Percentiles rank a stretch among this genome's conserved stretches.
Conservation (phyloP, 2,329 filamentous ascomycete species). For the Venturia carpophila region DNA sequence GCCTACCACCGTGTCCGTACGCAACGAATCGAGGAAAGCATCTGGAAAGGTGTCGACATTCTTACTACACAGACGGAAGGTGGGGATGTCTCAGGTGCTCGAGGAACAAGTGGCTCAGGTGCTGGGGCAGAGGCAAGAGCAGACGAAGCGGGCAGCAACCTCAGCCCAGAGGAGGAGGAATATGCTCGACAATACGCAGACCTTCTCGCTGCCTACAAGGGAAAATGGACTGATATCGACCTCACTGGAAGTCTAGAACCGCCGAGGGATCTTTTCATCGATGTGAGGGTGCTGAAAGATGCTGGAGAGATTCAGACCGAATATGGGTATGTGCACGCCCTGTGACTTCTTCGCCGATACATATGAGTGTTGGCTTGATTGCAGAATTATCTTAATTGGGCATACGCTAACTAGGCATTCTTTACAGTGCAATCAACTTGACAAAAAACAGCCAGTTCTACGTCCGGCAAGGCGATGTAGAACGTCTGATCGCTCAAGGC, state of each 20-base stretch:
- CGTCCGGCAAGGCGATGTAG: conserved; percentile 90
- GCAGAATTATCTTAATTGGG: not conserved
- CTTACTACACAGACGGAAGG: conserved; percentile 50
- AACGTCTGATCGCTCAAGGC: conserved; percentile 85
- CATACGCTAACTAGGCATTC: conserved; percentile 5
- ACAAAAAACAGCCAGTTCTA: conserved; percentile 99
- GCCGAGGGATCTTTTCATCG: conserved; percentile 91
- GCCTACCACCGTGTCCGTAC: conserved; percentile 88
- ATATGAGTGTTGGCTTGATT: not conserved
- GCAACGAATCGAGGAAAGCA: conserved; percentile 86
- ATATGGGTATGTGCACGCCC: conserved; percentile 65
- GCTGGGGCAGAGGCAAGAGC: conserved; percentile 31
- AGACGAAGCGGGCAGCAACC: conserved; percentile 55
- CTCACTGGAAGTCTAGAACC: conserved; percentile 89
- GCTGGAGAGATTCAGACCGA: conserved; percentile 98
- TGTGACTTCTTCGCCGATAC: conserved; percentile 18
- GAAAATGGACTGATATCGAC: conserved; percentile 97
- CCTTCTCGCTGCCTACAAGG: conserved; percentile 90
- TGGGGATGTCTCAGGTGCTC: conserved; percentile 29
- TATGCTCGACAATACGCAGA: conserved; percentile 90
- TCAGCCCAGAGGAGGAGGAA: conserved; percentile 94
- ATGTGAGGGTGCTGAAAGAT: conserved; percentile 91
- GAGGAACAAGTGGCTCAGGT: conserved; percentile 20
- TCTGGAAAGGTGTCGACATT: conserved; percentile 83
- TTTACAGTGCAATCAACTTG: conserved; percentile 74